Evolutionary conservation across 495 filamentous ascomycete species (phyloP).

Genomic region (Aspergillus olivimuriae): DNA sequence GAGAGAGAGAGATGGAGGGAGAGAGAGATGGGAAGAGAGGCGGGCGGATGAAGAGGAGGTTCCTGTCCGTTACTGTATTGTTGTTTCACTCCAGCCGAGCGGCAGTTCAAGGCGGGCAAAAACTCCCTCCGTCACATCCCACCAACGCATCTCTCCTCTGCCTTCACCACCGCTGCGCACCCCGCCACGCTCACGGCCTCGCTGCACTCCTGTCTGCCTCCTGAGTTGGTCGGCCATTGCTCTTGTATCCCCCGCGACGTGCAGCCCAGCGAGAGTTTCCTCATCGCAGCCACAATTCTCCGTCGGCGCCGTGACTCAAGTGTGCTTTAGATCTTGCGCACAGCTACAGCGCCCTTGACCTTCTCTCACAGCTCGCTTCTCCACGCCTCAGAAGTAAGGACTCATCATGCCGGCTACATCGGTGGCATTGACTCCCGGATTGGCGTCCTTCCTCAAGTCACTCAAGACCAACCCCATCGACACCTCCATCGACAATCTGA

Average conservation of each 20-base stretch:
- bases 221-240: too few relatives aligned
- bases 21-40: conserved; percentile 7
- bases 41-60: background rate
- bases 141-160: background rate
- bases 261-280: too few relatives aligned
- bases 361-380: background rate
- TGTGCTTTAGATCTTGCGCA: background rate
- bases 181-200: background rate
- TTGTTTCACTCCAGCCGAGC: conserved; percentile 6
- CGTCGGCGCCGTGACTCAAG: too few relatives aligned
- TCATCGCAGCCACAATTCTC: too few relatives aligned
- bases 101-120: conserved; percentile 5
- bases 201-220: too few relatives aligned
- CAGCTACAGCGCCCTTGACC: background rate
- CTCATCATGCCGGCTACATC: conserved; percentile 43
- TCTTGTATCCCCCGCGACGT: too few relatives aligned
- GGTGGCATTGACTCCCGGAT: conserved; percentile 53
- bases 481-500: conserved; percentile 70
- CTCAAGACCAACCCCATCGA: conserved; percentile 68
- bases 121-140: conserved; percentile 4
- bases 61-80: background rate
- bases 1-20: background rate
- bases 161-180: background rate
- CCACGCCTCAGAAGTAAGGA: background rate
- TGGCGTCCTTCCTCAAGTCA: conserved; percentile 70